These are phyloP conservation scores for Lachnellula suecica DNA, from an alignment of 2,329 filamentous ascomycete species.

Conservation along the genomic window DNA sequence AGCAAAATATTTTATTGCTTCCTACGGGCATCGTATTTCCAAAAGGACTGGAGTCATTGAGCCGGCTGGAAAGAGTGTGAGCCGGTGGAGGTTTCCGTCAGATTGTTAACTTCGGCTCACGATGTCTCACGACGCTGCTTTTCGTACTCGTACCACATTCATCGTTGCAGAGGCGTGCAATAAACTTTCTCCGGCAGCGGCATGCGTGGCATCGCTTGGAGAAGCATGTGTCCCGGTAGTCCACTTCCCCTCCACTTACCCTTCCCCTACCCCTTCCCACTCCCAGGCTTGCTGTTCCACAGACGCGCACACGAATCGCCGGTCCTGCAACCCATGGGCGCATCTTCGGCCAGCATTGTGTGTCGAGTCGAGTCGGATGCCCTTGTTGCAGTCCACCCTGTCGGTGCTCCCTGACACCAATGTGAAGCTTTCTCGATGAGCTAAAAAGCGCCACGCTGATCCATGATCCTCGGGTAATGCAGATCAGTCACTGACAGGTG, in stretches of 20 bases:
- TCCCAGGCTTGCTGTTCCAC: no score
- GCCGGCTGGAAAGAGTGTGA: neutral
- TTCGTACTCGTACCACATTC: slow-evolving; percentile 5
- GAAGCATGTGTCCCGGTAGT: neutral
- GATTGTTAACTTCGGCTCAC: neutral
- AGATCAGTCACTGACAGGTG: slow-evolving; percentile 31
- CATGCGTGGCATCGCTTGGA: neutral
- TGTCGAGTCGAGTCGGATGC: slow-evolving; percentile 26
- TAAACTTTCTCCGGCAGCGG: slow-evolving; percentile 7
- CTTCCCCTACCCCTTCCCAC: neutral
- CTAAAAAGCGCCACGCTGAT: slow-evolving; percentile 32
- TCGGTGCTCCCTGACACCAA: slow-evolving; percentile 19
- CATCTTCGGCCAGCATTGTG: slow-evolving; percentile 25
- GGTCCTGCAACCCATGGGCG: slow-evolving; percentile 26
- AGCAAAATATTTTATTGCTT: neutral
- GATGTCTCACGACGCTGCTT: slow-evolving; percentile 6
- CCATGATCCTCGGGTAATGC: slow-evolving; percentile 30
- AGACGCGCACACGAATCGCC: slow-evolving; percentile 18
- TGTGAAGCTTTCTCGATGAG: slow-evolving; percentile 23
- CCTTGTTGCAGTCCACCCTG: slow-evolving; percentile 19
- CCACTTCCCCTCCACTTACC: neutral
- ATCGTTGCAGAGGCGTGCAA: slow-evolving; percentile 1
- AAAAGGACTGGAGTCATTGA: neutral
- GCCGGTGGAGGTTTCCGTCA: neutral
- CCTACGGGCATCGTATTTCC: neutral